Evolutionary conservation across 1,284 basidiomycete genomes (phyloP), one percentile per base, ranked within the genome.

Genomic region (Cutaneotrichosporon spelunceum): DNA sequence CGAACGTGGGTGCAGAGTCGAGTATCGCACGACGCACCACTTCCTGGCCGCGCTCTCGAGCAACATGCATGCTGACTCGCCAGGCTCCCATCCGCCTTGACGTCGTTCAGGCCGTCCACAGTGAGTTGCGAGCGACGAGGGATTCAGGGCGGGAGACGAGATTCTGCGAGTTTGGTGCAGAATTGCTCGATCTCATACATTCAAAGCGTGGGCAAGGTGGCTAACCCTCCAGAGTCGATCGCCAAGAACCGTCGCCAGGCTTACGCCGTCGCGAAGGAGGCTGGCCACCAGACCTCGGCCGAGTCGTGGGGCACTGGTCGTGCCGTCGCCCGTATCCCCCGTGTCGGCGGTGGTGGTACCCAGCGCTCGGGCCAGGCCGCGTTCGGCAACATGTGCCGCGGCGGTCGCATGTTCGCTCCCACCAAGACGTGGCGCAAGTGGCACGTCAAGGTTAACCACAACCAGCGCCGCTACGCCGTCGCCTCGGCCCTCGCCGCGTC

Each of bases 371-470:
- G 95, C 67, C 93, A 96, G 86, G 96, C 92, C 79, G 94, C 95
- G 47, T 98, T 99, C 84, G 96, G 95, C 80, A 96, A 97, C 88
- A 96, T 97, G 93, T 96, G 93, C 85, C 90, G 93, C 82, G 94
- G 95, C 79, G 96, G 95, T 86, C 93, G 95, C 80, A 99, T 99
- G 95, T 99, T 99, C 83, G 94, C 95, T 50, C 95, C 96, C 48
- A 99, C 95, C 83, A 98, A 96, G 86, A 92, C 88, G 78, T 99
- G 95, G 95, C 89, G 96, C 83, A 95, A 89, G 81, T 99, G 96
- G 96, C 95, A 98, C 84, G 90, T 99, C 85, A 99, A 98, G 86
- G 91, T 78, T 69, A 97, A 96, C 88, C 91, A 94, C 85, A 96
- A 95, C 86, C 95, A 99, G 84, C 91, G 91, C 80, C 92, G 96